Evolutionary conservation across 2,329 filamentous ascomycete genomes (phyloP).

Genomic region (Coleophoma cylindrospora): DNA sequence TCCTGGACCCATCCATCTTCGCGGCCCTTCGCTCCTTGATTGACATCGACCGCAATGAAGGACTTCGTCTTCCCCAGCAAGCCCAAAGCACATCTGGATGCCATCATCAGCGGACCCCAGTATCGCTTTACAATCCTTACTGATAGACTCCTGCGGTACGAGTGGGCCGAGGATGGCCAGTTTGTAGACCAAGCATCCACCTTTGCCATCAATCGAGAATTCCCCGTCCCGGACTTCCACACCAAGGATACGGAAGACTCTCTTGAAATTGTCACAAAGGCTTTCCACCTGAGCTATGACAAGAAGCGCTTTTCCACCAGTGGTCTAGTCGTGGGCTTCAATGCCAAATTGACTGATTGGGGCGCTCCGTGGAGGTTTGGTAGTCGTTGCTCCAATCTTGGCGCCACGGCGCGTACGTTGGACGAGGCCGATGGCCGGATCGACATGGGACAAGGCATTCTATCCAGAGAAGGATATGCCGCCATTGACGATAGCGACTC

Average conservation of each 20-base stretch:
- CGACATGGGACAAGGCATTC: slow-evolving; percentile 43
- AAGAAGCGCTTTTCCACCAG: slow-evolving; percentile 47
- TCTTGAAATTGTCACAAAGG: slow-evolving; percentile 50
- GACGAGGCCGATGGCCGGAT: slow-evolving; percentile 47
- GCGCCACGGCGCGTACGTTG: slow-evolving; percentile 47
- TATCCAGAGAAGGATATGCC: slow-evolving; percentile 45
- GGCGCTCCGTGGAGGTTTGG: slow-evolving; percentile 47
- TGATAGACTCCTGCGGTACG: slow-evolving; percentile 52
- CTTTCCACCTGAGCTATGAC: slow-evolving; percentile 53
- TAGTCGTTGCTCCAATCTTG: slow-evolving; percentile 34
- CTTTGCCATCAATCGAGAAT: slow-evolving; percentile 51
- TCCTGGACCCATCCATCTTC: no score
- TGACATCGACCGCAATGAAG: not conserved
- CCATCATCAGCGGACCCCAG: not conserved
- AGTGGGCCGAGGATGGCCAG: slow-evolving; percentile 53
- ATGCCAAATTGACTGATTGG: slow-evolving; percentile 35
- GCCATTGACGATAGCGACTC: slow-evolving; percentile 47
- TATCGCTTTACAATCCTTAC: slow-evolving; percentile 58
- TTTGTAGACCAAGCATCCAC: slow-evolving; percentile 60
- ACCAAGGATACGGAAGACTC: slow-evolving; percentile 38
- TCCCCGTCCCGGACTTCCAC: slow-evolving; percentile 41
- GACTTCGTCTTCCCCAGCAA: not conserved
- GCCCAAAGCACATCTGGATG: not conserved
- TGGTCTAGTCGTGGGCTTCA: slow-evolving; percentile 34
- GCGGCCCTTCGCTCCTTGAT: no score